Evolutionary conservation across 257 asterid species (phyloP).

Genomic region (Solanum neorickii): DNA sequence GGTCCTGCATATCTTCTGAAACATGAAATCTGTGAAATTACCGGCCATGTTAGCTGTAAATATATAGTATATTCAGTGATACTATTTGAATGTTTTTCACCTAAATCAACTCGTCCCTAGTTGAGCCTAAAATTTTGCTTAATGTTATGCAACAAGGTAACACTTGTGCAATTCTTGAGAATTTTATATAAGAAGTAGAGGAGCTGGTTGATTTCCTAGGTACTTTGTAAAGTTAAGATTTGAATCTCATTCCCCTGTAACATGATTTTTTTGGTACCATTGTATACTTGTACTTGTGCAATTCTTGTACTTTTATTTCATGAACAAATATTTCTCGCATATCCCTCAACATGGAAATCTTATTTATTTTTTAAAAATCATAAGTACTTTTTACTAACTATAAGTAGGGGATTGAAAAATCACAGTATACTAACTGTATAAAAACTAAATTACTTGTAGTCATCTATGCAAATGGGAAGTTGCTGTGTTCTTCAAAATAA

Average conservation of each 20-base stretch:
- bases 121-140: slow-evolving; percentile 53
- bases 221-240: too few relatives aligned
- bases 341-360: not conserved
- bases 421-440: not conserved
- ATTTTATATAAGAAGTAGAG: too few relatives aligned
- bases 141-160: slow-evolving; percentile 46
- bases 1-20: slow-evolving; percentile 51
- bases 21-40: slow-evolving; percentile 53
- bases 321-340: not conserved
- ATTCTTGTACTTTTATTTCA: not conserved
- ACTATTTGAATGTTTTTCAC: slow-evolving; percentile 58
- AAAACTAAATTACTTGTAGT: not conserved
- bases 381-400: not conserved
- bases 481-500: not conserved
- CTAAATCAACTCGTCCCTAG: slow-evolving; percentile 67
- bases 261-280: too few relatives aligned
- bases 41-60: slow-evolving; percentile 72
- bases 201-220: too few relatives aligned
- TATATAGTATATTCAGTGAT: slow-evolving; percentile 56
- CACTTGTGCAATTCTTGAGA: not conserved
- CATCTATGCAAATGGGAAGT: not conserved
- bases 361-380: not conserved
- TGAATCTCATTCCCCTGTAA: too few relatives aligned
- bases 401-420: not conserved
- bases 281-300: too few relatives aligned